Percentiles rank a stretch among this genome's conserved stretches.
Conservation (phyloP, 768 basidiomycete species). For the Vishniacozyma victoriae region DNA sequence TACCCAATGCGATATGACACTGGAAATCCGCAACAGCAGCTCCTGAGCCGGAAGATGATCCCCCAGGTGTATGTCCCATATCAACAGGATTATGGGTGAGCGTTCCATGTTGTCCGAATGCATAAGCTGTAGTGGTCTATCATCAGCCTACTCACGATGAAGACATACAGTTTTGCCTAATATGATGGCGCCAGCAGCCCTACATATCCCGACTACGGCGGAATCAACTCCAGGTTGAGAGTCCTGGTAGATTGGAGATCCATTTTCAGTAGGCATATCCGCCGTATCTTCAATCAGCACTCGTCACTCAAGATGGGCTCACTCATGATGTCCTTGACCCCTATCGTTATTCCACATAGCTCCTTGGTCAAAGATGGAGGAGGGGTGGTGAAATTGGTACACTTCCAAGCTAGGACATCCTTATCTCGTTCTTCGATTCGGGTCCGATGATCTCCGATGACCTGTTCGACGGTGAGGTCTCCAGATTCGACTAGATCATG, state of each 20-base stretch:
- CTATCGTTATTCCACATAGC: slow-evolving; percentile 19
- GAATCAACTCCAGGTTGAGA: slow-evolving; percentile 32
- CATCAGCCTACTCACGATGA: too few relatives aligned
- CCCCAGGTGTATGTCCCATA: slow-evolving; percentile 37
- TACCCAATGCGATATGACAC: slow-evolving; percentile 39
- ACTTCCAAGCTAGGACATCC: too few relatives aligned
- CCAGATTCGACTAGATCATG: too few relatives aligned
- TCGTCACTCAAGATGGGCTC: slow-evolving; percentile 1
- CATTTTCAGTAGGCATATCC: slow-evolving; percentile 44
- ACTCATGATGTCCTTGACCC: slow-evolving; percentile 38
- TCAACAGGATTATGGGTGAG: slow-evolving; percentile 39
- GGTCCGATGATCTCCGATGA: too few relatives aligned
- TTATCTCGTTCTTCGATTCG: too few relatives aligned
- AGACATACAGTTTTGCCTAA: slow-evolving; percentile 29
- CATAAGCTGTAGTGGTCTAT: too few relatives aligned
- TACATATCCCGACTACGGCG: slow-evolving; percentile 18
- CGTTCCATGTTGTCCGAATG: too few relatives aligned
- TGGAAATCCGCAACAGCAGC: slow-evolving; percentile 45
- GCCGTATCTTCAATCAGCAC: slow-evolving; percentile 16
- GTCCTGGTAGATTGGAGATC: slow-evolving; percentile 37
- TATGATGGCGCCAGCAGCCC: slow-evolving; percentile 40
- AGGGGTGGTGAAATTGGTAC: too few relatives aligned
- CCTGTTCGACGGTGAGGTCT: too few relatives aligned
- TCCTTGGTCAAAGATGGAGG: too few relatives aligned
- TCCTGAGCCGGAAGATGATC: slow-evolving; percentile 42